phyloP scores from a whole-genome alignment of 202 grass and related monocot genomes.

The Alloteropsis angusta region DNA sequence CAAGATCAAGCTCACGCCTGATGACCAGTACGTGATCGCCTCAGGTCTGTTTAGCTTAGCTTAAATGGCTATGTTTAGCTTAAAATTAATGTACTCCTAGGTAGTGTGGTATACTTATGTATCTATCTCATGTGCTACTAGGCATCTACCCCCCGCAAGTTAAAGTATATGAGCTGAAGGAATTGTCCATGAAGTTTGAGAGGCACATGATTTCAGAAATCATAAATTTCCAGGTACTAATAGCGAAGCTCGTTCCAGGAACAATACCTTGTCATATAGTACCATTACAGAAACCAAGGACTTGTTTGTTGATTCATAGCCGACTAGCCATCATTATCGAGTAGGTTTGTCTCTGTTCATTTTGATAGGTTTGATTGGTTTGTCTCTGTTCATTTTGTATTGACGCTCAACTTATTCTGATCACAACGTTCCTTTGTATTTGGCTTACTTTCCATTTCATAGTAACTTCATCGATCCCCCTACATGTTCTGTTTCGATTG shows the following conservation, averaged over 20 bases:
- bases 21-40: conserved; percentile 71
- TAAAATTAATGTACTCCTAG: background rate
- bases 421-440: background rate
- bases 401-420: background rate
- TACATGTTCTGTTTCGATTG: background rate
- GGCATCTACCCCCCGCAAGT: conserved; percentile 93
- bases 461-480: background rate
- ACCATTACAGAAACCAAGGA: background rate
- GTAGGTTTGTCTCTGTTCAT: background rate
- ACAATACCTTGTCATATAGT: background rate
- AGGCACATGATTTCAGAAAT: conserved; percentile 89
- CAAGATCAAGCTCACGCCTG: conserved; percentile 67
- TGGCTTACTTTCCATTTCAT: too few species aligned
- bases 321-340: background rate
- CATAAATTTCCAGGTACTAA: conserved; percentile 71
- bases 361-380: background rate
- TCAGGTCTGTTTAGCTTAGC: conserved; percentile 46
- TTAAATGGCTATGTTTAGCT: conserved; percentile 3
- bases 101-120: background rate
- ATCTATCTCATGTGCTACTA: conserved; percentile 29
- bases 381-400: background rate
- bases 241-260: background rate
- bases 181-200: conserved; percentile 91
- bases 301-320: background rate
- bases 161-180: conserved; percentile 84